phyloP scores from a whole-genome alignment of 2,329 filamentous ascomycete species.

The Aspergillus spinulosporus region DNA sequence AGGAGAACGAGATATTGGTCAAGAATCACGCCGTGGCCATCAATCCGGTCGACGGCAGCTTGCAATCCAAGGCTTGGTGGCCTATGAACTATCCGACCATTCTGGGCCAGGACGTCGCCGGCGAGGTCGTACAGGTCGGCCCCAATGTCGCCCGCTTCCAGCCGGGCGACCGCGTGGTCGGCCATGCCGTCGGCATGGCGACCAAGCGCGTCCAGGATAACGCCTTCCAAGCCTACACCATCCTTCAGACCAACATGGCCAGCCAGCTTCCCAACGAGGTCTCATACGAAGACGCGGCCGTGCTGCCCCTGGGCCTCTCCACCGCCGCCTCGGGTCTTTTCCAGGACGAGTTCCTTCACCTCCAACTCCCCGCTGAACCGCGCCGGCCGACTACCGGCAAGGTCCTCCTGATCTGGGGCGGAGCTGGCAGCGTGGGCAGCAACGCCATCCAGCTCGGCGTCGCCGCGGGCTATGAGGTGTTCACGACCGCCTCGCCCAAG shows the following conservation, averaged over 20 bases:
- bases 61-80: conserved; percentile 12
- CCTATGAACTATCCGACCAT: conserved; percentile 16
- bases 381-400: conserved; percentile 12
- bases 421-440: conserved; percentile 50
- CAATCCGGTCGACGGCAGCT: conserved; percentile 20
- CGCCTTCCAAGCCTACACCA: conserved; percentile 31
- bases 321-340: conserved; percentile 39
- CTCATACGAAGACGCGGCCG: conserved; percentile 32
- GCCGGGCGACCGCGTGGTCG: conserved; percentile 14
- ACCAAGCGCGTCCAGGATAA: conserved; percentile 9
- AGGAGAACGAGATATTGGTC: conserved; percentile 33
- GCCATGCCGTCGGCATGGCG: conserved; percentile 7
- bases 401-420: conserved; percentile 32
- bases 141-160: conserved; percentile 13
- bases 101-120: conserved; percentile 18
- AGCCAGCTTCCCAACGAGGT: conserved; percentile 31
- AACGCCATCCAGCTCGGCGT: conserved; percentile 47
- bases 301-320: conserved; percentile 36
- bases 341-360: conserved; percentile 20
- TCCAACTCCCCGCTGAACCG: conserved; percentile 22
- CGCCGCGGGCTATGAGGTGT: conserved; percentile 43
- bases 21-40: conserved; percentile 22
- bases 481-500: conserved; percentile 40
- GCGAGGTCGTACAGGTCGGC: conserved; percentile 11
- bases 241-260: conserved; percentile 22